Percentiles rank a stretch among this genome's conserved stretches.
phyloP scores from a whole-genome alignment of 1,284 basidiomycete genomes.

The Tremellales sp. region DNA sequence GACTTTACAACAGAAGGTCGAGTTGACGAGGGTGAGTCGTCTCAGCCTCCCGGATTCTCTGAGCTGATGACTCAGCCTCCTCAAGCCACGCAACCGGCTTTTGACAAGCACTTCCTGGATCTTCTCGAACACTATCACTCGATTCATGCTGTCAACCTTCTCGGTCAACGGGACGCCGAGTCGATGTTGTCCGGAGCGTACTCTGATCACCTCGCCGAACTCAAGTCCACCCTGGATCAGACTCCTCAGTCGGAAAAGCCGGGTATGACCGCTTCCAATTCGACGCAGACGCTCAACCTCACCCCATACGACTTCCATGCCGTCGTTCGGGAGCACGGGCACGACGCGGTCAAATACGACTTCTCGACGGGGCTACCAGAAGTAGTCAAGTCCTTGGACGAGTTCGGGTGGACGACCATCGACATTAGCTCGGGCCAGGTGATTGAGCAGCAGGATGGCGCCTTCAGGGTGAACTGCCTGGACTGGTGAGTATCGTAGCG shows the following conservation, averaged over 20 bases:
- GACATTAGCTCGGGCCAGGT: conserved; percentile 63
- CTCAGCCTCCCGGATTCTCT: neutral
- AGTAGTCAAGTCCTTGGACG: conserved; percentile 65
- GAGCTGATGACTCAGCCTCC: conserved; percentile 63
- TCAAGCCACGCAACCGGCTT: conserved; percentile 85
- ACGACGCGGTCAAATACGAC: conserved; percentile 78
- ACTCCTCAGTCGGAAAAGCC: conserved; percentile 55
- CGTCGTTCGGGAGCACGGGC: conserved; percentile 73
- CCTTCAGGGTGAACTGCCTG: conserved; percentile 91
- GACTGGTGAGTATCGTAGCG: conserved; percentile 68
- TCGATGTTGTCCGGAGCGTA: conserved; percentile 78
- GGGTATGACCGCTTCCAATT: conserved; percentile 8
- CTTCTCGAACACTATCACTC: conserved; percentile 76
- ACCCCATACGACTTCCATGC: conserved; percentile 95
- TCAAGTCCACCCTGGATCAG: conserved; percentile 53
- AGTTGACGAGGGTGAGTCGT: conserved; percentile 58
- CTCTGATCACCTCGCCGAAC: conserved; percentile 63
- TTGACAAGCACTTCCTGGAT: conserved; percentile 86
- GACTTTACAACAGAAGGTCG: conserved; percentile 83
- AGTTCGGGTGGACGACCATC: conserved; percentile 78
- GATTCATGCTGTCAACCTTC: conserved; percentile 79
- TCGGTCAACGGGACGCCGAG: conserved; percentile 89
- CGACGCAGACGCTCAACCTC: conserved; percentile 49
- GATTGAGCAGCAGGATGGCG: conserved; percentile 78
- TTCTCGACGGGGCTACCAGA: conserved; percentile 64